phyloP scores from a whole-genome alignment of 31 red algal species.

The Pterothamnion heteromorphum region DNA sequence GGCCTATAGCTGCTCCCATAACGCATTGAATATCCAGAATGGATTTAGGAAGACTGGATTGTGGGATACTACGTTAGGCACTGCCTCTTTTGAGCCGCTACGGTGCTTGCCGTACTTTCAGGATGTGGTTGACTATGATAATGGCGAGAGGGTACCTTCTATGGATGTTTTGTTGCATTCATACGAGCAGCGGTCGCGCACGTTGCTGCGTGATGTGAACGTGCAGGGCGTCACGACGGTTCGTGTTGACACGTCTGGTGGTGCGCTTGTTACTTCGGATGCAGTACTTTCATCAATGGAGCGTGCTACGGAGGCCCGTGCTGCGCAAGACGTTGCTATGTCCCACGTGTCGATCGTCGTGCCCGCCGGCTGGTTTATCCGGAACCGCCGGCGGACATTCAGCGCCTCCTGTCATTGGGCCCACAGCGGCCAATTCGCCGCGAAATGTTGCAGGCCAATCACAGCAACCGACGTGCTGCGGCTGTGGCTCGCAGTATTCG shows the following conservation, averaged over 20 bases:
- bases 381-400: neutral
- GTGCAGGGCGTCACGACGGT: neutral
- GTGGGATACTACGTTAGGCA: neutral
- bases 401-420: neutral
- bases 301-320: neutral
- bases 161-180: neutral
- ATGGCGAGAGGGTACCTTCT: neutral
- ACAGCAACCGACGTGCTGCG: neutral
- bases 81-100: neutral
- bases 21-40: neutral
- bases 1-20: neutral
- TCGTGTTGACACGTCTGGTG: neutral
- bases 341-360: neutral
- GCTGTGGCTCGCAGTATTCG: neutral
- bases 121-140: neutral
- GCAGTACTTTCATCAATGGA: neutral
- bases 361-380: neutral
- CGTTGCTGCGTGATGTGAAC: neutral
- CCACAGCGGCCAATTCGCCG: neutral
- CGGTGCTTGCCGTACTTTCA: neutral
- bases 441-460: neutral
- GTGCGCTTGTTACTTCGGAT: neutral
- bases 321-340: too few species aligned
- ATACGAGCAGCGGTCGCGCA: neutral
- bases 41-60: neutral